Conservation (phyloP, 495 filamentous ascomycete species). For the Bacidia gigantensis region DNA sequence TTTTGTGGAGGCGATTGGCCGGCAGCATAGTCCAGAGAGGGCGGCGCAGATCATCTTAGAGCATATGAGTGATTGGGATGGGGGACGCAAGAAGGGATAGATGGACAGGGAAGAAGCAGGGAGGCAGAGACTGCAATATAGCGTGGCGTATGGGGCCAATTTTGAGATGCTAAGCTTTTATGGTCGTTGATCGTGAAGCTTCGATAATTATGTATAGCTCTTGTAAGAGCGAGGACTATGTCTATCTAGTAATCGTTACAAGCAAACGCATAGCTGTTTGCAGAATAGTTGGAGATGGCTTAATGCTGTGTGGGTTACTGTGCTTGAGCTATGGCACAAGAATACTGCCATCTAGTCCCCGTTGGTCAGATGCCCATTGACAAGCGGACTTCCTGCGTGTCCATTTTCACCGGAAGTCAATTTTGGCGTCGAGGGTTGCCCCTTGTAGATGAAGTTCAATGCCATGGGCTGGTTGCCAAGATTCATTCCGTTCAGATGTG, state of each 20-base stretch:
- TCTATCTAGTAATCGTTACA: not conserved
- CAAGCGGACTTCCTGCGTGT: not conserved
- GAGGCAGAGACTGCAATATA: too few species aligned
- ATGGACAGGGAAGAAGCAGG: not conserved
- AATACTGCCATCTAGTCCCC: too few species aligned
- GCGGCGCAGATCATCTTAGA: constrained; percentile 71
- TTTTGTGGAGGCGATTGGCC: constrained; percentile 91
- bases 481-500: constrained; percentile 47
- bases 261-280: not conserved
- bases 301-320: too few species aligned
- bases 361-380: constrained; percentile 1
- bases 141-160: too few species aligned
- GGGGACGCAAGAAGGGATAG: constrained; percentile 29
- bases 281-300: not conserved
- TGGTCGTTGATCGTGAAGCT: too few species aligned
- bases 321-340: too few species aligned
- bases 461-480: constrained; percentile 15
- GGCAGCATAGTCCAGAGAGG: constrained; percentile 80
- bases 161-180: too few species aligned
- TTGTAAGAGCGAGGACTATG: not conserved
- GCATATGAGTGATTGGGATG: constrained; percentile 85
- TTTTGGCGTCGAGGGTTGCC: not conserved
- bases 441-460: constrained; percentile 9
- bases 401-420: not conserved
- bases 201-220: not conserved